Conservation (phyloP, 1,284 basidiomycete species). For the Gymnopus androsaceus region DNA sequence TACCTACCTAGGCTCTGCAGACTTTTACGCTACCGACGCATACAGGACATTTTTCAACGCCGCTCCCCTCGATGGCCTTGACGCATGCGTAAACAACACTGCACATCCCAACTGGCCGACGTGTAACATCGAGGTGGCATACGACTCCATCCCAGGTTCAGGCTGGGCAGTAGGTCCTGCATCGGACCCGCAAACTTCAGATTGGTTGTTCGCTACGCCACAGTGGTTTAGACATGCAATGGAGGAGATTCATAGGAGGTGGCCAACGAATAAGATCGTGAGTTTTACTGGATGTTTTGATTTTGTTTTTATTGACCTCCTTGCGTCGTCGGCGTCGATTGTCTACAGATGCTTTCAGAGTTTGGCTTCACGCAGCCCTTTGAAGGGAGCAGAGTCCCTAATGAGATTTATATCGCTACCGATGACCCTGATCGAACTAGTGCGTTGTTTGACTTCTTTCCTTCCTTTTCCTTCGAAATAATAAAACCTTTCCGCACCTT, state of each 20-base stretch:
- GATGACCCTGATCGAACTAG: constrained; percentile 48
- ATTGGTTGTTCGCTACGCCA: constrained; percentile 47
- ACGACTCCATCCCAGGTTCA: constrained; percentile 15
- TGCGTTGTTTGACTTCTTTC: constrained; percentile 25
- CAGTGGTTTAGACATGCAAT: constrained; percentile 38
- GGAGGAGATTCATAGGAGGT: constrained; percentile 38
- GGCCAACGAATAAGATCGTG: constrained; percentile 49
- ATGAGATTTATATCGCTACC: constrained; percentile 44
- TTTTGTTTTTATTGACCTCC: too few relatives aligned
- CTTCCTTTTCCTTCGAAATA: background rate
- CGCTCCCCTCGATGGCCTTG: constrained; percentile 42
- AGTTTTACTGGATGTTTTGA: constrained; percentile 36
- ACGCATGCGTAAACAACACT: constrained; percentile 39
- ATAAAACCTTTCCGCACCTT: background rate
- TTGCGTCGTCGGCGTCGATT: too few relatives aligned
- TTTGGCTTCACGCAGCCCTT: constrained; percentile 48
- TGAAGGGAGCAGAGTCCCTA: constrained; percentile 33
- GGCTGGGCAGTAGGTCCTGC: constrained; percentile 47
- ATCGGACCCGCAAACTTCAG: constrained; percentile 39
- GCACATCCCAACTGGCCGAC: constrained; percentile 47
- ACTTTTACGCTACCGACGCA: constrained; percentile 50
- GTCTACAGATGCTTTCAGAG: too few relatives aligned
- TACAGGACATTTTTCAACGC: constrained; percentile 42
- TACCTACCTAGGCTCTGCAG: constrained; percentile 50
- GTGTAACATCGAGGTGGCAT: constrained; percentile 34